These are phyloP conservation scores for Neurospora sp. DNA, from an alignment of 2,329 filamentous ascomycete genomes.

Conservation along the genomic window DNA sequence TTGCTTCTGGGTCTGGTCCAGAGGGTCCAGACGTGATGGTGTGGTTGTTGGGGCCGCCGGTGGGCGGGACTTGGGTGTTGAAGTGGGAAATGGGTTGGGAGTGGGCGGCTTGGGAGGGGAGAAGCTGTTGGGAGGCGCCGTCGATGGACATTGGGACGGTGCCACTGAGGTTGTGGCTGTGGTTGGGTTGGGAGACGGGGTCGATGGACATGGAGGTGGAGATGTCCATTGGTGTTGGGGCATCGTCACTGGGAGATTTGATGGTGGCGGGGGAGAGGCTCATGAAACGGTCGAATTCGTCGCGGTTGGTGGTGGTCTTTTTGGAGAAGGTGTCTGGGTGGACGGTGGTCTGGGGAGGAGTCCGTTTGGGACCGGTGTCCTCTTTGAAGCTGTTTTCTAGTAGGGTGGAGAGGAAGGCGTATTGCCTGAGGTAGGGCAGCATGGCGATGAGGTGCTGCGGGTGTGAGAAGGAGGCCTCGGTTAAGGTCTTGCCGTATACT, in stretches of 20 bases:
- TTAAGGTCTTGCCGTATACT: constrained; percentile 58
- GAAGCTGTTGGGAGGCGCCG: neutral
- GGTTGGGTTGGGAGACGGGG: neutral
- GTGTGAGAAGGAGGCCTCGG: constrained; percentile 65
- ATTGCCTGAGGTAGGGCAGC: constrained; percentile 66
- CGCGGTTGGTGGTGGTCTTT: constrained; percentile 17
- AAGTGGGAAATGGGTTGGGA: neutral
- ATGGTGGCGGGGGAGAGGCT: neutral
- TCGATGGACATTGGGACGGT: neutral
- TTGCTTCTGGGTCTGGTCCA: neutral
- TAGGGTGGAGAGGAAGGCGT: constrained; percentile 57
- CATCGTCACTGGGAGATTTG: neutral
- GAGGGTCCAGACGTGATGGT: neutral
- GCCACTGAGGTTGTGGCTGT: neutral
- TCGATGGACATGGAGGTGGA: neutral
- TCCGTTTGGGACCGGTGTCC: constrained; percentile 16
- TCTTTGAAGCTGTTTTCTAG: constrained; percentile 50
- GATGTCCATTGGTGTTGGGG: neutral
- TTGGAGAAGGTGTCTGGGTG: neutral
- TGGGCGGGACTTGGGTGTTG: constrained; percentile 15
- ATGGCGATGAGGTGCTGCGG: constrained; percentile 65
- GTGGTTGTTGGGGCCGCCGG: constrained; percentile 15
- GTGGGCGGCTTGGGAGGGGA: constrained; percentile 8
- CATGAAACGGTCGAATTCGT: constrained; percentile 18
- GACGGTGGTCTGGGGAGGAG: constrained; percentile 10